Evolutionary conservation across 257 asterid genomes (phyloP).

Genomic region (Plantago ovata): DNA sequence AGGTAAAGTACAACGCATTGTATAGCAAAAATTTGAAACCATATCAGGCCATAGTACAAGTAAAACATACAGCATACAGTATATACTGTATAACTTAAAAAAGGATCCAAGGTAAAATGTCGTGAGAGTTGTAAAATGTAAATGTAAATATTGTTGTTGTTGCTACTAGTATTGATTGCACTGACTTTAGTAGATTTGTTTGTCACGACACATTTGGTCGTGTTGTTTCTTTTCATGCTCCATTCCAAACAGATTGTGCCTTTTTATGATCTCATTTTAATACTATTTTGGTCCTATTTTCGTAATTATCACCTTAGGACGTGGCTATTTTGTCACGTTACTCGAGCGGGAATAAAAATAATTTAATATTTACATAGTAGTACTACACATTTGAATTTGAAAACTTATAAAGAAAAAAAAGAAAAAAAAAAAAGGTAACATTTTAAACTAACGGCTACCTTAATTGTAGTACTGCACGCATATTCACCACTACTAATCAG

Average conservation of each 20-base stretch:
- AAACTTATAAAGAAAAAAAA: conserved; percentile 12
- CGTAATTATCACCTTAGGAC: too few relatives aligned
- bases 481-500: conserved; percentile 11
- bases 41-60: neutral
- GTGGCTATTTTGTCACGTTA: neutral
- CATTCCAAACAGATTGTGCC: conserved; percentile 39
- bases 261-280: conserved; percentile 36
- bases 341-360: conserved; percentile 43
- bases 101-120: conserved; percentile 30
- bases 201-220: conserved; percentile 28
- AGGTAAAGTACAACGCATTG: too few relatives aligned
- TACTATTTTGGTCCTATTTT: neutral
- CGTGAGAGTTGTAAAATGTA: conserved; percentile 12
- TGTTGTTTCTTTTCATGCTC: conserved; percentile 41
- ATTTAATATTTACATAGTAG: neutral
- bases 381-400: conserved; percentile 46
- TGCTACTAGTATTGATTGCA: conserved; percentile 26
- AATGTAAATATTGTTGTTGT: too few relatives aligned
- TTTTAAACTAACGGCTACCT: conserved; percentile 43
- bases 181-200: conserved; percentile 32
- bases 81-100: neutral
- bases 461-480: conserved; percentile 26
- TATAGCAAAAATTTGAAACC: neutral
- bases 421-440: too few relatives aligned
- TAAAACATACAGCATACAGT: too few relatives aligned